Evolutionary conservation across 768 basidiomycete genomes (phyloP), one percentile per base, ranked within the genome.

Genomic region (Phaeotremella skinneri): DNA sequence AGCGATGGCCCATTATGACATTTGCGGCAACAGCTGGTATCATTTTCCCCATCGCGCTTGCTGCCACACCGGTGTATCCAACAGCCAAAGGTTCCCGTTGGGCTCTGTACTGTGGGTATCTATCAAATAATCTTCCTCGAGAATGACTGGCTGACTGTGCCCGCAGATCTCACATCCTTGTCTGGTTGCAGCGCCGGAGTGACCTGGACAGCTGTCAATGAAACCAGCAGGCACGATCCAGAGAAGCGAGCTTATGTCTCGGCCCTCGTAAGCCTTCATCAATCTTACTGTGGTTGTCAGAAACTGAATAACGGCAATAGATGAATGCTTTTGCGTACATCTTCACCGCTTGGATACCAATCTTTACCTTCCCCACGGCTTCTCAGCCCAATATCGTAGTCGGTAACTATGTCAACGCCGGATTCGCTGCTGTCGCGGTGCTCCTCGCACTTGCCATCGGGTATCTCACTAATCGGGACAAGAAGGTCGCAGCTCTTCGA

Each of bases 351-450:
- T 70, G 68, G 65, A 43, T 68, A 6, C 69, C 69, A 2, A 68
- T 70, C 54, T 70, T 70, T 59, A 70, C 66, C 16, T 70, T 67
- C 61, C 69, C 69, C 1, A 70, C 69, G 14, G 53, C 62, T 42
- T 55, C 58, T 26, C 69, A 70, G 41, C 69, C 69, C 3, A 58
- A 59, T 34, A 60, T 70, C 49, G 56, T 59, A 17, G 58, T 57
- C 4, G 69, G 69, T 17, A 65, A 62, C 58, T 64, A 59, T 31
- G 63, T 62, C 23, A 67, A 49, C 0, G 41, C 56, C 20, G 68
- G 66, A 9, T 70, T 70, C 48, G 66, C 59, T 14, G 52, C 48
- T 9, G 49, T 43, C 25, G 62, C 60, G 3, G 50, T 64, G 17
- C 9, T 67, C 20, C 34, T 67, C 6, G 60, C 68, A 1, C 39